These are phyloP conservation scores for Trypanosoma lewisi DNA, from an alignment of 208 protist species.

Conservation along the genomic window DNA sequence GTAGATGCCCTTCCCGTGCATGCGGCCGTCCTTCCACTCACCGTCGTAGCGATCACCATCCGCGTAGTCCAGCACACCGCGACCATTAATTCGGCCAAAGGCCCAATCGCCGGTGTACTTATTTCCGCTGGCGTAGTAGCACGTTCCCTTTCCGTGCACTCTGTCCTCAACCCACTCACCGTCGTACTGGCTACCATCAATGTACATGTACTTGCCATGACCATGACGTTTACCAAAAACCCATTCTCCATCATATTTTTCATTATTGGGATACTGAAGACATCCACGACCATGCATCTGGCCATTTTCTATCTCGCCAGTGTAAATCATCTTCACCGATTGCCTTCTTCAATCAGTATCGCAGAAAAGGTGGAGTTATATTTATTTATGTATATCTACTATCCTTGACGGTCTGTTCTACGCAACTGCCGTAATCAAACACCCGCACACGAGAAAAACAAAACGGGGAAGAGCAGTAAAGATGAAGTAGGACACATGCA, in stretches of 20 bases:
- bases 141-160: conserved; percentile 92
- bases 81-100: conserved; percentile 90
- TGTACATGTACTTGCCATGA: conserved; percentile 90
- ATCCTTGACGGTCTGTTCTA: conserved; percentile 4
- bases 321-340: conserved; percentile 88
- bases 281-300: conserved; percentile 95
- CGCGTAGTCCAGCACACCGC: conserved; percentile 83
- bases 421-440: not conserved
- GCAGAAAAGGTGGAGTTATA: not conserved
- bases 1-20: conserved; percentile 91
- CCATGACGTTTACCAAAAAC: conserved; percentile 94
- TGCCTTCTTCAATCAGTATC: not conserved
- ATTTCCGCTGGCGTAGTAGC: conserved; percentile 89
- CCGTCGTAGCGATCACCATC: conserved; percentile 92
- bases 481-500: not conserved
- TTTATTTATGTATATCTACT: conserved; percentile 3
- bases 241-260: conserved; percentile 94
- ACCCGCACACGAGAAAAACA: not conserved
- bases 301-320: conserved; percentile 94
- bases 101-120: conserved; percentile 89
- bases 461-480: not conserved
- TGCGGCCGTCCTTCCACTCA: conserved; percentile 93
- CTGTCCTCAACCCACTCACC: conserved; percentile 95
- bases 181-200: conserved; percentile 91
- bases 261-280: conserved; percentile 93